Percentiles rank a stretch among this genome's conserved stretches.
Conservation (phyloP, 495 filamentous ascomycete genomes). For the Lasiosphaeria hispida region DNA sequence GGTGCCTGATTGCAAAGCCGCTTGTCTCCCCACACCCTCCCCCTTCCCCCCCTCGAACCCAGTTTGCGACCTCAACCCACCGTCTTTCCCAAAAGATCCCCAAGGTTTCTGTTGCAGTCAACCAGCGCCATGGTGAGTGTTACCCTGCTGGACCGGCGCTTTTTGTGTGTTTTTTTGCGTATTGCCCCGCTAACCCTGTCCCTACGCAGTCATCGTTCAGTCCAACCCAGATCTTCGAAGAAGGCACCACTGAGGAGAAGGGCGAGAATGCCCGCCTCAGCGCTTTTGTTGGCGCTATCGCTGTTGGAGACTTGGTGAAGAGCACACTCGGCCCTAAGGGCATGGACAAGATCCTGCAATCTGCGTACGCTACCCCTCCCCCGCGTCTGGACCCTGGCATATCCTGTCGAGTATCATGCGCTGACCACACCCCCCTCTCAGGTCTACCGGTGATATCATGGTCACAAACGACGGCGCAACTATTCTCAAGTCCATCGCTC, state of each 20-base stretch:
- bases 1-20: constrained; percentile 29
- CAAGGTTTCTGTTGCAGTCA: neutral
- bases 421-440: constrained; percentile 35
- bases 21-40: constrained; percentile 22
- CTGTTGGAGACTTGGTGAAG: constrained; percentile 95
- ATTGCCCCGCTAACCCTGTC: constrained; percentile 9
- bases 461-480: constrained; percentile 99
- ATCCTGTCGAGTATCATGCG: neutral
- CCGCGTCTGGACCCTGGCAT: neutral
- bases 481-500: constrained; percentile 96
- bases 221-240: constrained; percentile 97
- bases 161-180: neutral
- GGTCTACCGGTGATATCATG: constrained; percentile 93
- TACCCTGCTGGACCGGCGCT: neutral
- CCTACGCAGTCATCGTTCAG: constrained; percentile 57
- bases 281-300: constrained; percentile 95
- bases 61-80: too few species aligned
- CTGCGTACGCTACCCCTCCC: constrained; percentile 62
- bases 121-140: constrained; percentile 5
- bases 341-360: constrained; percentile 99
- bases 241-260: constrained; percentile 96
- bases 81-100: too few species aligned
- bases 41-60: neutral
- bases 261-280: constrained; percentile 98
- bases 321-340: constrained; percentile 95